phyloP scores from a whole-genome alignment of 2,329 filamentous ascomycete genomes.

The Cadophora gregata region DNA sequence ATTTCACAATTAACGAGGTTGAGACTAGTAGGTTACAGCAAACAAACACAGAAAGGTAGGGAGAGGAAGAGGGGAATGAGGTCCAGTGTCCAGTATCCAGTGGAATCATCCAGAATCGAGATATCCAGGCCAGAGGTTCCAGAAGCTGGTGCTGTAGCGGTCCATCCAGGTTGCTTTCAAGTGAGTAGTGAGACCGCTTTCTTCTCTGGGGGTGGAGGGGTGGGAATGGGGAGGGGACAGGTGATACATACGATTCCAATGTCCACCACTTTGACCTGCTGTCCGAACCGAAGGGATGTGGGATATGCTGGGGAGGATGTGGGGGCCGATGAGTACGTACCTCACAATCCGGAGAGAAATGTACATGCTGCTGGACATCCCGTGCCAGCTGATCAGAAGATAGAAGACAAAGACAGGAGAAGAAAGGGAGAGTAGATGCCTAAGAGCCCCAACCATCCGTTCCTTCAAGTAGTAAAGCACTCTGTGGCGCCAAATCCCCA shows the following conservation, averaged over 20 bases:
- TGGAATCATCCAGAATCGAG: conserved; percentile 18
- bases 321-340: conserved; percentile 37
- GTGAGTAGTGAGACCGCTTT: conserved; percentile 40
- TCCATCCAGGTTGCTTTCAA: conserved; percentile 35
- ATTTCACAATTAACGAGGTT: neutral
- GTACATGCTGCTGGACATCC: conserved; percentile 29
- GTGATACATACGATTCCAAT: conserved; percentile 31
- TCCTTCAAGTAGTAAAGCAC: neutral
- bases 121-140: conserved; percentile 10
- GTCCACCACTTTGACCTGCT: neutral
- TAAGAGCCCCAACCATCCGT: conserved; percentile 26
- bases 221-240: neutral
- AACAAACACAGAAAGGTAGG: neutral
- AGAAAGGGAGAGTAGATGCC: conserved; percentile 38
- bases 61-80: neutral
- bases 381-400: conserved; percentile 28
- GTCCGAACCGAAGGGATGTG: neutral
- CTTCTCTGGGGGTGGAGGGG: neutral
- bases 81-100: conserved; percentile 10
- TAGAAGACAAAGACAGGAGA: conserved; percentile 29
- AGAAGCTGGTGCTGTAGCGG: conserved; percentile 12
- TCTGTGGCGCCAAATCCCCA: neutral
- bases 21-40: neutral
- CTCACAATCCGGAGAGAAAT: conserved; percentile 30
- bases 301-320: conserved; percentile 16